Percentiles rank a stretch among this genome's conserved stretches.
Conservation (phyloP, 2,329 filamentous ascomycete genomes). For the Pseudocercospora musae region DNA sequence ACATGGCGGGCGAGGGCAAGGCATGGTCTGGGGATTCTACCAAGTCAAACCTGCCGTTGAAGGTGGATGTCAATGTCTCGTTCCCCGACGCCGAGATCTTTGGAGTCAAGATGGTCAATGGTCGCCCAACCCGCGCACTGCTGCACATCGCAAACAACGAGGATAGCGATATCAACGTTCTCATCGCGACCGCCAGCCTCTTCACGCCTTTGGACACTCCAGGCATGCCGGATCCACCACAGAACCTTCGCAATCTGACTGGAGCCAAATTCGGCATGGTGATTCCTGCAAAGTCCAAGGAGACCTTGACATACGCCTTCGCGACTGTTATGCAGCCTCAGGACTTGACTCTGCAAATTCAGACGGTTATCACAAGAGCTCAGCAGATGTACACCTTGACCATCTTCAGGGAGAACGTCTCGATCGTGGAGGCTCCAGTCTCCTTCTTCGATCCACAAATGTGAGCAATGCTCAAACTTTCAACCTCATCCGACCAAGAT, state of each 20-base stretch:
- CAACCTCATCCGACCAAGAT: neutral
- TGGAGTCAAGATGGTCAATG: conserved; percentile 93
- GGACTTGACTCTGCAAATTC: conserved; percentile 74
- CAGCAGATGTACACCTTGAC: conserved; percentile 73
- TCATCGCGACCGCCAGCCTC: conserved; percentile 74
- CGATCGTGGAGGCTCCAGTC: conserved; percentile 83
- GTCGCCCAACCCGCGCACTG: conserved; percentile 76
- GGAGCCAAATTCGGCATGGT: conserved; percentile 68
- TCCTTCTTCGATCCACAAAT: conserved; percentile 95
- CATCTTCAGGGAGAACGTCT: conserved; percentile 78
- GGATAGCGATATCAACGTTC: conserved; percentile 67
- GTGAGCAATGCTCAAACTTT: conserved; percentile 51
- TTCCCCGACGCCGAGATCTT: conserved; percentile 75
- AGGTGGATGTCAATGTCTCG: conserved; percentile 54
- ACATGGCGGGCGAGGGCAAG: conserved; percentile 13
- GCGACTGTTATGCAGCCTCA: conserved; percentile 89
- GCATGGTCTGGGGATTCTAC: conserved; percentile 14
- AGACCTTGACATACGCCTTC: conserved; percentile 78
- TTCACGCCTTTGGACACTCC: conserved; percentile 53
- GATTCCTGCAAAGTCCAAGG: conserved; percentile 71
- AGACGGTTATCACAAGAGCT: conserved; percentile 67
- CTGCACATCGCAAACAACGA: conserved; percentile 85
- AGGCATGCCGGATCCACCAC: conserved; percentile 50
- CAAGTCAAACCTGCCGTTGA: conserved; percentile 53
- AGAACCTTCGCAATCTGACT: conserved; percentile 80